A percentile compares a stretch with the other conserved stretches of the same genome.
Evolutionary conservation across 2,329 filamentous ascomycete species (phyloP).

Genomic region (Epichloe aotearoae): DNA sequence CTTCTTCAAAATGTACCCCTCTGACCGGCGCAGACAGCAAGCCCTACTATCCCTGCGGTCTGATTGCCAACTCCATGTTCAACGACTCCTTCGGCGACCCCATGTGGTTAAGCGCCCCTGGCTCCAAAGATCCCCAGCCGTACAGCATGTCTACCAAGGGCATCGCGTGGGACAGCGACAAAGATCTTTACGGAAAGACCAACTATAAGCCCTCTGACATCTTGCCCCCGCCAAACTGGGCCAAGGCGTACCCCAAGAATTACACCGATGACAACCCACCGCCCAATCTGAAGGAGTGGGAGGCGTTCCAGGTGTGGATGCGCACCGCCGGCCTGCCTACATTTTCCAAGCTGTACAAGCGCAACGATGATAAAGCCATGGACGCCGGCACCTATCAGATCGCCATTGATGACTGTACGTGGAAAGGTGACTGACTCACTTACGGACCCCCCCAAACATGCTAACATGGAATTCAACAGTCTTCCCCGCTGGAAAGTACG

Average conservation of each 20-base stretch:
- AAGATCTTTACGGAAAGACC: slow-evolving; percentile 60
- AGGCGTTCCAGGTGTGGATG: slow-evolving; percentile 98
- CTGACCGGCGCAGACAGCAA: slow-evolving; percentile 43
- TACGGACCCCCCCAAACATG: not conserved
- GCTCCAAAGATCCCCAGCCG: slow-evolving; percentile 20
- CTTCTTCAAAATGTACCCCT: slow-evolving; percentile 61
- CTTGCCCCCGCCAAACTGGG: slow-evolving; percentile 80
- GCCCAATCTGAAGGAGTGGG: slow-evolving; percentile 60
- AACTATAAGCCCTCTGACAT: slow-evolving; percentile 54
- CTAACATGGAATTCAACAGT: slow-evolving; percentile 33
- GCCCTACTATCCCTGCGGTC: slow-evolving; percentile 84
- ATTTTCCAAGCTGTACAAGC: slow-evolving; percentile 84
- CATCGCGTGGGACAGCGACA: slow-evolving; percentile 82
- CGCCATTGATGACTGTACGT: slow-evolving; percentile 65
- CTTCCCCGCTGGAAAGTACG: slow-evolving; percentile 67
- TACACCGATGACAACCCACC: slow-evolving; percentile 54
- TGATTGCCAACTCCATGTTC: slow-evolving; percentile 95
- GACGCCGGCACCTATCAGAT: slow-evolving; percentile 59
- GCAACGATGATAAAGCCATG: slow-evolving; percentile 65
- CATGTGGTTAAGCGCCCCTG: slow-evolving; percentile 38
- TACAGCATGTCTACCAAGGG: slow-evolving; percentile 69
- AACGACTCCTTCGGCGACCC: slow-evolving; percentile 77
- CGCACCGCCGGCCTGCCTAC: slow-evolving; percentile 83
- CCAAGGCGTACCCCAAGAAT: slow-evolving; percentile 50
- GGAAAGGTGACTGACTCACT: too few species aligned